Conservation (phyloP, 208 protist species). For the Tritrichomonas foetus region DNA sequence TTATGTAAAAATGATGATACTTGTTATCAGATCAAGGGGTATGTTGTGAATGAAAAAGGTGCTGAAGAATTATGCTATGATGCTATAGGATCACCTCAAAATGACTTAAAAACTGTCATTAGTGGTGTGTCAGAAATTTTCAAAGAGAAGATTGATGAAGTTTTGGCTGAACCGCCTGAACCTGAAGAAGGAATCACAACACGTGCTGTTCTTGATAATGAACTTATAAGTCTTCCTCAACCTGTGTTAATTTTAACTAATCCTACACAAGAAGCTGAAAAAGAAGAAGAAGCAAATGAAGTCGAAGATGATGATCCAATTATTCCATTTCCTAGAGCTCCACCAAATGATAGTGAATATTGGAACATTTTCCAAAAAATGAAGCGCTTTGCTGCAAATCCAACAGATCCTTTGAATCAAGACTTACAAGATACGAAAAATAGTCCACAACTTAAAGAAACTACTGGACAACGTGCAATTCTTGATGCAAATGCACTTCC, state of each 20-base stretch:
- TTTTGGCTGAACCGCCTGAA: too few relatives aligned
- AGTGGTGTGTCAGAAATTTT: background rate
- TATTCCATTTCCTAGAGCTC: background rate
- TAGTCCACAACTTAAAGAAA: background rate
- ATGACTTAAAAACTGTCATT: background rate
- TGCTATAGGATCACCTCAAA: background rate
- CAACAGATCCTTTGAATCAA: background rate
- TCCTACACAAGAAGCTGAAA: background rate
- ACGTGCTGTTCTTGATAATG: background rate
- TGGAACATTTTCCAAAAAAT: background rate
- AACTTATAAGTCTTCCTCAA: background rate
- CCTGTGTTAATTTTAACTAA: background rate
- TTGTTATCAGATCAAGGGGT: background rate
- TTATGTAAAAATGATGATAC: constrained; percentile 2
- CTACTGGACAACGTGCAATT: constrained; percentile 6
- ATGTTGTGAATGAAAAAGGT: background rate
- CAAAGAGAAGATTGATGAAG: too few relatives aligned
- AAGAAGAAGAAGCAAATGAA: background rate
- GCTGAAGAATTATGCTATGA: background rate
- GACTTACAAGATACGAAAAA: background rate
- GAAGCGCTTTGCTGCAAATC: background rate
- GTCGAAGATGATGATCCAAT: constrained; percentile 32
- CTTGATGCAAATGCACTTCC: background rate
- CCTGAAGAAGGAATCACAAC: too few relatives aligned
- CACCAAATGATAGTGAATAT: background rate